phyloP scores from a whole-genome alignment of 2,329 filamentous ascomycete species.

The Diplocarpon mali region DNA sequence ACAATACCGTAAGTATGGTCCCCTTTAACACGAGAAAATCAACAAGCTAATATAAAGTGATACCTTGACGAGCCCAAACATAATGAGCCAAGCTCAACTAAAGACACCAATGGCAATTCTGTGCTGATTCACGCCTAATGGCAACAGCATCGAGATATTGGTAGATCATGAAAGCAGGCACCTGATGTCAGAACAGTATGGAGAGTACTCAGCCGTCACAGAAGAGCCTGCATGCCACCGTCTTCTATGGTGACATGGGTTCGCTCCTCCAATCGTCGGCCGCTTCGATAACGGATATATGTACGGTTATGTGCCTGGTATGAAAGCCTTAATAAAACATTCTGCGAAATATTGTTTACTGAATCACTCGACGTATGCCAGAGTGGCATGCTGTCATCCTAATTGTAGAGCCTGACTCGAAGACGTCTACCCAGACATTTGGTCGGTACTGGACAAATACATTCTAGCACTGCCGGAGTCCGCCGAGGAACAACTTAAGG shows the following conservation, averaged over 20 bases:
- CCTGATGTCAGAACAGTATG: not conserved
- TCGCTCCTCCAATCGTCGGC: not conserved
- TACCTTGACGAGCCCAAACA: not conserved
- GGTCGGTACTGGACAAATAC: not conserved
- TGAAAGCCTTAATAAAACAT: not conserved
- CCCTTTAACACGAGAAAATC: not conserved
- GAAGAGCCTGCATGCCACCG: not conserved
- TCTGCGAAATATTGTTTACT: not conserved
- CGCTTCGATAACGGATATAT: constrained; percentile 1
- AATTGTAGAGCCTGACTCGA: not conserved
- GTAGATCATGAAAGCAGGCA: not conserved
- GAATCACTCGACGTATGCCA: not conserved
- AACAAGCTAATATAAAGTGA: not conserved
- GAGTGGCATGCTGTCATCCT: not conserved
- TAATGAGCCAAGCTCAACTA: not conserved
- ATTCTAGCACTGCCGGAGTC: not conserved
- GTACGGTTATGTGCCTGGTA: not conserved
- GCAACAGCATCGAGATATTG: not conserved
- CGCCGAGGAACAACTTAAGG: no score
- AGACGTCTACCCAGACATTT: not conserved
- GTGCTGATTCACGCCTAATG: not conserved
- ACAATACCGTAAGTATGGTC: not conserved
- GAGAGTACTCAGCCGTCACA: not conserved
- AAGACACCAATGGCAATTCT: not conserved
- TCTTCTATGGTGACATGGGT: not conserved